These are phyloP conservation scores for Yarrowia phangngaensis DNA, from an alignment of 805 yeast species.

Conservation along the genomic window DNA sequence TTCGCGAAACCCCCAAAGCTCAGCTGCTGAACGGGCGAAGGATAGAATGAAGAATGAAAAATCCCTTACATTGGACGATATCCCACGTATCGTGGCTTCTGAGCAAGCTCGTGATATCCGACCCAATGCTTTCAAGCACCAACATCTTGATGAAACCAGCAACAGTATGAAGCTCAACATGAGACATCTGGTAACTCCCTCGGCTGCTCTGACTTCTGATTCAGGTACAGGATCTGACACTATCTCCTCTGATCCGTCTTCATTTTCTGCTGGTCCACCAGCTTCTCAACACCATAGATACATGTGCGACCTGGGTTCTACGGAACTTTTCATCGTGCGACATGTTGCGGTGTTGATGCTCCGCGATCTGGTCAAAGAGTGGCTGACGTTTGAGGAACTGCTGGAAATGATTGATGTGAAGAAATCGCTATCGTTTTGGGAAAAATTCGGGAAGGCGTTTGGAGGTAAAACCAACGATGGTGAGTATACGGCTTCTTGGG, in stretches of 20 bases:
- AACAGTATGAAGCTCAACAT: too few relatives aligned
- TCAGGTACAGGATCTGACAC: too few relatives aligned
- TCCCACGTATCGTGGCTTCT: slow-evolving; percentile 93
- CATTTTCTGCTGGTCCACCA: slow-evolving; percentile 2
- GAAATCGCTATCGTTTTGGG: slow-evolving; percentile 46
- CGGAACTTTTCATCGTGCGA: slow-evolving; percentile 56
- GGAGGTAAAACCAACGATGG: slow-evolving; percentile 32
- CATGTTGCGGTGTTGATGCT: slow-evolving; percentile 53
- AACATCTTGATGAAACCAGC: slow-evolving; percentile 36
- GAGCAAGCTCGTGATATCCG: slow-evolving; percentile 92
- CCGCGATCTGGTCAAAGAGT: slow-evolving; percentile 39
- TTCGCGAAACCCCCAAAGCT: slow-evolving; percentile 7
- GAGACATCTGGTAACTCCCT: slow-evolving; percentile 6
- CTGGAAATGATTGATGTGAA: slow-evolving; percentile 41
- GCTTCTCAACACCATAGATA: slow-evolving; percentile 26
- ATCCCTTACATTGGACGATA: slow-evolving; percentile 88
- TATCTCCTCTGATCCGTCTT: slow-evolving; percentile 2
- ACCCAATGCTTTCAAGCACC: slow-evolving; percentile 88
- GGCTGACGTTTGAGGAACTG: slow-evolving; percentile 42
- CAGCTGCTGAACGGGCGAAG: slow-evolving; percentile 56
- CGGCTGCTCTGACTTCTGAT: neutral
- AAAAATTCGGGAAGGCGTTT: slow-evolving; percentile 44
- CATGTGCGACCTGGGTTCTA: slow-evolving; percentile 45
- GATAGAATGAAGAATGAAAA: slow-evolving; percentile 73
- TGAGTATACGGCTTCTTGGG: slow-evolving; percentile 22